Base-by-base conservation (phyloP, 2,329 filamentous ascomycete species). In the Parafenestella ontariensis region DNA sequence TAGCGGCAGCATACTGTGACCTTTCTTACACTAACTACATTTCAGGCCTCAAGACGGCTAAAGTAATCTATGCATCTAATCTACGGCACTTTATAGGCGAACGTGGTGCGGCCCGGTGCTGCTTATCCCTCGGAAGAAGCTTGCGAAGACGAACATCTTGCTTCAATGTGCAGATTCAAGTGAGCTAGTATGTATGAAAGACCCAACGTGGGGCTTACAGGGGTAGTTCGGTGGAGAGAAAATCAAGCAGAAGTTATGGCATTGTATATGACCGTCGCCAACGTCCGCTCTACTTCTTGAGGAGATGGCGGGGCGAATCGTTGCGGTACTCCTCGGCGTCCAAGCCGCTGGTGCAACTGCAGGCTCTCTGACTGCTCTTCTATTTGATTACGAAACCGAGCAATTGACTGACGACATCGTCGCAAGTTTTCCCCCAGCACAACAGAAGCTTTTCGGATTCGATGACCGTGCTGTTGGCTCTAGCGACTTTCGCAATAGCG, bases 311-410 rank as follows among this genome's bases (percentile, higher is more conserved):
- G 13, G 6, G 18, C 13, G 21, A 18, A 11, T 31, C 17, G 4
- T 36, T 15, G 21, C n/a, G n/a, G 8, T 29, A 5, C 23, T 48
- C 15, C 17, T 48, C 2, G 7, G 18, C 31, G 3, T 40, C 13
- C 21, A 26, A 11, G 33, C n/a, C 3, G 34, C 34, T 40, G 17
- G 5, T 8, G 10, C 6, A 13, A n/a, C 26, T 17, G 21, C 15
- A 31, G 11, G 45, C 45, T 17, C 2, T 34, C 31, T 28, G 5
- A 23, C 9, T 15, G 45, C 42, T 5, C 49, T 41, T 20, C 47
- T 54, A n/a, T 57, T 60, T 44, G 43, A 33, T 15, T 54, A 49
- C 31, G 54, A 60, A 28, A 54, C 34, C 7, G 52, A 48, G 15
- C 53, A 57, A 42, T 44, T 57, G 26, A 60, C 57, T 1, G 50